Evolutionary conservation across 139 green algal genomes (phyloP).

Genomic region (Mesotaenium endlicherianum): DNA sequence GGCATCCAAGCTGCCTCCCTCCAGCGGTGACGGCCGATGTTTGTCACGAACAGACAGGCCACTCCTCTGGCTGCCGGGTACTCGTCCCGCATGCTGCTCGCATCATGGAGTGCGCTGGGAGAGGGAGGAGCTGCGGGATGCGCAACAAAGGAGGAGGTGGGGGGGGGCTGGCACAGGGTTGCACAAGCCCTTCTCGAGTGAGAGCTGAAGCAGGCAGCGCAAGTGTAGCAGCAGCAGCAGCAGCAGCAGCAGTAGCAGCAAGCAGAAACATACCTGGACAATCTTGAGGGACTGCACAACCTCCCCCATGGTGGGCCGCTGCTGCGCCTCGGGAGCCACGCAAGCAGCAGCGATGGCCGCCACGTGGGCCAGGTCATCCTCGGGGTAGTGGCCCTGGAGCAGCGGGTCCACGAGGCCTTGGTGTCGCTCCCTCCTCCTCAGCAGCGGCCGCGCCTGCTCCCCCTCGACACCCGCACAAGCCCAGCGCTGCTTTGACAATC

Average conservation of each 20-base stretch:
- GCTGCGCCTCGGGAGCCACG: constrained; percentile 11
- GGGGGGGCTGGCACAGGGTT: no score
- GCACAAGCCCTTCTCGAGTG: no score
- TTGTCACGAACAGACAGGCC: no score
- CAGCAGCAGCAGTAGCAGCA: neutral
- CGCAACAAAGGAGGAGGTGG: no score
- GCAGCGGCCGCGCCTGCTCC: constrained; percentile 2
- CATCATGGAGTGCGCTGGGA: no score
- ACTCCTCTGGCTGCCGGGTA: no score
- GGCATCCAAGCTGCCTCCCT: no score
- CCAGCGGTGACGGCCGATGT: no score
- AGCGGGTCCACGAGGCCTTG: constrained; percentile 29
- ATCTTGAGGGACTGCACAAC: constrained; percentile 46
- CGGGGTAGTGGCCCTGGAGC: neutral
- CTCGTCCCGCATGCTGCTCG: no score
- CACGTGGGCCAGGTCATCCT: constrained; percentile 26
- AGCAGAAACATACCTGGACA: constrained; percentile 23
- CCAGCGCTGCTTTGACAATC: neutral
- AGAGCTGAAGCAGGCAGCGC: no score
- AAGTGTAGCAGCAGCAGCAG: neutral
- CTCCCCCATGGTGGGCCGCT: constrained; percentile 40
- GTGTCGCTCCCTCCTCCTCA: neutral
- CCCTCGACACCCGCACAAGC: neutral
- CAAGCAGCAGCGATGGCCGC: constrained; percentile 26
- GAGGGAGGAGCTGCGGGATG: no score